These are phyloP conservation scores for Xylaria digitata DNA, from an alignment of 2,329 filamentous ascomycete species.

Conservation along the genomic window DNA sequence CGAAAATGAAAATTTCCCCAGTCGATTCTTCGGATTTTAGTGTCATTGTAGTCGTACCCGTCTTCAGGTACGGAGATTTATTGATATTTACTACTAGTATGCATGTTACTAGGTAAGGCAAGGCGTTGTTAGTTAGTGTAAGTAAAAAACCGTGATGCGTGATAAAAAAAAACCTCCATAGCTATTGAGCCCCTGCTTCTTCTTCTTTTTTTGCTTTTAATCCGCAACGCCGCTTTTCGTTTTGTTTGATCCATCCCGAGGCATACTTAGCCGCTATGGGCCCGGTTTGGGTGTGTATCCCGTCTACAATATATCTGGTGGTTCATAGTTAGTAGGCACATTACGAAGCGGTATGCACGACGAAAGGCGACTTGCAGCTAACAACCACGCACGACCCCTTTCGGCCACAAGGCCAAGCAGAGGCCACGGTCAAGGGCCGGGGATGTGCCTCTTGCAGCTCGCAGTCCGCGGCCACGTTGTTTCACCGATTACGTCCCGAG, in stretches of 20 bases:
- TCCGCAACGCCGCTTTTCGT: background rate
- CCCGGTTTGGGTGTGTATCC: slow-evolving; percentile 1
- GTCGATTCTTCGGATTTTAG: background rate
- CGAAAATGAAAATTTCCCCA: background rate
- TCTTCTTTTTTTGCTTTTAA: too few relatives aligned
- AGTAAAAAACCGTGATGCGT: too few relatives aligned
- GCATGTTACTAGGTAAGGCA: background rate
- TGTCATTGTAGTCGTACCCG: background rate
- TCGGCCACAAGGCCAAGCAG: slow-evolving; percentile 19
- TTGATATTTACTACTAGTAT: too few relatives aligned
- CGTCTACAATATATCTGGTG: too few relatives aligned
- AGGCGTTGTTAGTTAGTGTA: background rate
- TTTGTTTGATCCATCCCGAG: background rate
- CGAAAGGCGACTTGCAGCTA: slow-evolving; percentile 26
- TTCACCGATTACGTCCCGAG: slow-evolving; percentile 28
- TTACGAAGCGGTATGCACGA: slow-evolving; percentile 21
- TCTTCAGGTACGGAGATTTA: slow-evolving; percentile 12
- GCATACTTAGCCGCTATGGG: slow-evolving; percentile 4
- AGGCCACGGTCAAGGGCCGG: slow-evolving; percentile 19
- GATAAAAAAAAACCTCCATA: too few relatives aligned
- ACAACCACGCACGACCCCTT: slow-evolving; percentile 18
- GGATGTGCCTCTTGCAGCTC: slow-evolving; percentile 19
- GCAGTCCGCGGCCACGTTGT: slow-evolving; percentile 22
- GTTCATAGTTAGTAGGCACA: too few relatives aligned
- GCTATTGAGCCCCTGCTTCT: too few relatives aligned